These are phyloP conservation scores for Candida sithepensis DNA, from an alignment of 805 yeast species.

Conservation along the genomic window DNA sequence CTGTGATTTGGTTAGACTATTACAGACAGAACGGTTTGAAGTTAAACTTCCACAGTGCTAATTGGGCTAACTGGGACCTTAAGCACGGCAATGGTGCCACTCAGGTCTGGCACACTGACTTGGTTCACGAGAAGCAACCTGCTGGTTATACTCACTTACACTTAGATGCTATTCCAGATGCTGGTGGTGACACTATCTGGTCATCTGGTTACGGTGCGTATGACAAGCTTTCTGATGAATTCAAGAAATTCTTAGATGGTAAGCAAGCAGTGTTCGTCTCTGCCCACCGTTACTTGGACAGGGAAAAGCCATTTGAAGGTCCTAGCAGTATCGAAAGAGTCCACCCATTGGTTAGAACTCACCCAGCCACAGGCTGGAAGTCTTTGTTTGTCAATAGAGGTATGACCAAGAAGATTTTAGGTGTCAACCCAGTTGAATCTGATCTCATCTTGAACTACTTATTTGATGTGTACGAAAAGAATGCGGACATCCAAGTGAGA, in stretches of 20 bases:
- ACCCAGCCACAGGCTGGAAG: conserved; percentile 62
- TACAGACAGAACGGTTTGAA: conserved; percentile 20
- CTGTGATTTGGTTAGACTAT: conserved; percentile 39
- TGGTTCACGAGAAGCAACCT: conserved; percentile 49
- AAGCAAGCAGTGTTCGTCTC: conserved; percentile 41
- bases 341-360: conserved; percentile 59
- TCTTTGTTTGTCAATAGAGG: conserved; percentile 48
- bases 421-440: conserved; percentile 47
- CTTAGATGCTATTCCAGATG: conserved; percentile 42
- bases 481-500: conserved; percentile 53
- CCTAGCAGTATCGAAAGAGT: conserved; percentile 46
- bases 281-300: conserved; percentile 35
- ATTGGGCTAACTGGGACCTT: conserved; percentile 15
- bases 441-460: conserved; percentile 43
- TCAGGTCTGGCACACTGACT: conserved; percentile 47
- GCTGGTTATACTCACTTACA: conserved; percentile 49
- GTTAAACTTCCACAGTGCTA: conserved; percentile 14
- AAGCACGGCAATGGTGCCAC: conserved; percentile 17
- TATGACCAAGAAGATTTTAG: conserved; percentile 47
- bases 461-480: conserved; percentile 41
- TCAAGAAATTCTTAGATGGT: conserved; percentile 48
- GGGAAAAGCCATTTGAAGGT: conserved; percentile 40
- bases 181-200: conserved; percentile 55
- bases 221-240: conserved; percentile 48
- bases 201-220: conserved; percentile 51